phyloP scores from a whole-genome alignment of 1,139 yeast species.

The Ogataea hybrid region DNA sequence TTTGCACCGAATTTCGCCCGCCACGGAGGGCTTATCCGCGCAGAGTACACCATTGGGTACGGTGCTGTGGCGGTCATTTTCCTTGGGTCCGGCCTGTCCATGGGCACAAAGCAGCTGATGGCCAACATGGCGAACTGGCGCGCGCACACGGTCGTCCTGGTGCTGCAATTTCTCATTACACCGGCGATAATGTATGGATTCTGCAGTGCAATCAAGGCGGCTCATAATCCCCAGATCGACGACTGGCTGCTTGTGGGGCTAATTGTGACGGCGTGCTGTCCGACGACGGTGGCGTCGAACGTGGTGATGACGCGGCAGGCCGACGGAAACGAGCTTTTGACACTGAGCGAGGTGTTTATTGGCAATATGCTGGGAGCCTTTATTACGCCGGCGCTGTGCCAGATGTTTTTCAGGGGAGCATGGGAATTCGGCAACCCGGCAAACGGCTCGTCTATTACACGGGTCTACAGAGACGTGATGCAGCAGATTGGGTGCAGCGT shows the following conservation, averaged over 20 bases:
- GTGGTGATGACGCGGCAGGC: slow-evolving; percentile 76
- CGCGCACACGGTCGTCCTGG: slow-evolving; percentile 70
- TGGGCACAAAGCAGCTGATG: slow-evolving; percentile 60
- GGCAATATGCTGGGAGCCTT: slow-evolving; percentile 87
- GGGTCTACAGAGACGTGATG: slow-evolving; percentile 72
- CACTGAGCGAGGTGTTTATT: slow-evolving; percentile 79
- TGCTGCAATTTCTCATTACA: slow-evolving; percentile 71
- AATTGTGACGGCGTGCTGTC: slow-evolving; percentile 80
- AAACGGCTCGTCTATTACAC: slow-evolving; percentile 46
- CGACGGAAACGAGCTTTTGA: slow-evolving; percentile 42
- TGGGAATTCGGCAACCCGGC: slow-evolving; percentile 89
- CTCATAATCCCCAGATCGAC: slow-evolving; percentile 58
- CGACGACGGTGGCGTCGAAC: slow-evolving; percentile 85
- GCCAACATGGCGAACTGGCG: slow-evolving; percentile 72
- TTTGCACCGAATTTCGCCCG: slow-evolving; percentile 81
- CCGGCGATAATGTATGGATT: slow-evolving; percentile 75
- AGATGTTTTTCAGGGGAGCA: slow-evolving; percentile 55
- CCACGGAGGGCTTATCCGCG: slow-evolving; percentile 73
- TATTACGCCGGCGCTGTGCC: slow-evolving; percentile 79
- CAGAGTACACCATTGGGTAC: slow-evolving; percentile 74
- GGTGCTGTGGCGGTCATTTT: slow-evolving; percentile 88
- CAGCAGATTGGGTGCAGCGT: slow-evolving; percentile 81
- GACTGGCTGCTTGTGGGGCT: slow-evolving; percentile 78
- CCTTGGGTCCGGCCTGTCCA: slow-evolving; percentile 74
- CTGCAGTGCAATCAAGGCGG: slow-evolving; percentile 60